These are phyloP conservation scores for Erodium chrysanthum DNA, from an alignment of 441 rosid species.

Conservation along the genomic window DNA sequence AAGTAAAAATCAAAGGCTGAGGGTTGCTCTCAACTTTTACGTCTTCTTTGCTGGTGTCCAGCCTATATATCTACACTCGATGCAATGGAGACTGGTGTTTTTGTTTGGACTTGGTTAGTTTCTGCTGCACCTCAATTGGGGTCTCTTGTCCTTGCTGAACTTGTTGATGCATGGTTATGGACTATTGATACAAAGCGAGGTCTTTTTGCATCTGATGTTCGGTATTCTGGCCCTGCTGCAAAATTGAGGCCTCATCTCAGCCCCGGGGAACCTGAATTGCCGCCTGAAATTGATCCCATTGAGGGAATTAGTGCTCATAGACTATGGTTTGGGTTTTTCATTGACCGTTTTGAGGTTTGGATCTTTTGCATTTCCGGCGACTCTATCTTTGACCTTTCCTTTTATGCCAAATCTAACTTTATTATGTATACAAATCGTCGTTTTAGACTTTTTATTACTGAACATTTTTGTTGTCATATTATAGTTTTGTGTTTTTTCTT, in stretches of 20 bases:
- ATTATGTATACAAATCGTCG: not conserved
- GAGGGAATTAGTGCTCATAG: conserved; percentile 94
- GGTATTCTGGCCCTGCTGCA: conserved; percentile 83
- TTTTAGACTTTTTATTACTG: not conserved
- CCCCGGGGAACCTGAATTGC: conserved; percentile 83
- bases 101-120: conserved; percentile 97
- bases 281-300: conserved; percentile 64
- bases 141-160: conserved; percentile 89
- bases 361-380: conserved; percentile 15
- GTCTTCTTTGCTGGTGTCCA: conserved; percentile 99
- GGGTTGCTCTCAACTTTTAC: conserved; percentile 82
- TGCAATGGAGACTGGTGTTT: conserved; percentile 97
- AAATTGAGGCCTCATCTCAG: conserved; percentile 90
- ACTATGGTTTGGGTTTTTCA: conserved; percentile 87
- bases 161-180: conserved; percentile 99
- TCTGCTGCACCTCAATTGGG: conserved; percentile 93
- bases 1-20: conserved; percentile 67
- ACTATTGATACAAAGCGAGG: conserved; percentile 95
- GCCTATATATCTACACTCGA: conserved; percentile 89
- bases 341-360: conserved; percentile 94
- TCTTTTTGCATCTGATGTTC: conserved; percentile 78
- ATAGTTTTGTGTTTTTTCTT: not conserved
- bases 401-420: not conserved
- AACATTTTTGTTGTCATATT: not conserved
- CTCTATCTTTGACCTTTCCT: not conserved